Conservation (phyloP, 225 moss, liverwort and hornwort species). For the Climacium dendroides region DNA sequence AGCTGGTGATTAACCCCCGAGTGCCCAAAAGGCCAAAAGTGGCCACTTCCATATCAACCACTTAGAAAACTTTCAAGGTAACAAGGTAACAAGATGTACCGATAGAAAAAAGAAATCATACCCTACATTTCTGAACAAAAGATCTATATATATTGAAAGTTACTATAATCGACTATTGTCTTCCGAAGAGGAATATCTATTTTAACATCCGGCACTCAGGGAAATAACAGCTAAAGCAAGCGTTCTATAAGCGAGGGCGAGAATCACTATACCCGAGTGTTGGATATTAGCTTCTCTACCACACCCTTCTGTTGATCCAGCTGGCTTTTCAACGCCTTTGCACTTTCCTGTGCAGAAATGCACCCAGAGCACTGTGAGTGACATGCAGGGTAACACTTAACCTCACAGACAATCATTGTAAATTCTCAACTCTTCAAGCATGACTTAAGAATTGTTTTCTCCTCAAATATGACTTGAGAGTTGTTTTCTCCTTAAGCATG, state of each 20-base stretch:
- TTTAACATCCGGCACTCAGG: neutral
- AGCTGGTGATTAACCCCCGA: neutral
- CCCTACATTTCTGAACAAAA: neutral
- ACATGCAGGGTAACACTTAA: neutral
- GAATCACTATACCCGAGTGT: slow-evolving; percentile 61
- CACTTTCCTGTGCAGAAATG: slow-evolving; percentile 58
- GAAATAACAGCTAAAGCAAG: neutral
- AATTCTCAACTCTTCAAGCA: neutral
- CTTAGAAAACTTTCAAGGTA: neutral
- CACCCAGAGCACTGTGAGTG: neutral
- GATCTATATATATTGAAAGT: neutral
- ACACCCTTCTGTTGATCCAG: slow-evolving; percentile 87
- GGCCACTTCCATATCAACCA: neutral
- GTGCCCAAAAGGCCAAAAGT: neutral
- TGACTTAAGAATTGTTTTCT: neutral
- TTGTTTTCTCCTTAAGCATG: neutral
- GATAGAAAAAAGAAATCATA: neutral
- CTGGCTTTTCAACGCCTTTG: slow-evolving; percentile 74
- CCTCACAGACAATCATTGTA: neutral
- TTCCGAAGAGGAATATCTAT: neutral
- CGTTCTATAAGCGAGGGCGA: neutral
- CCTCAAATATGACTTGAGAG: neutral
- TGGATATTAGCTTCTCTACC: slow-evolving; percentile 87
- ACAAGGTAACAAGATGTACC: neutral
- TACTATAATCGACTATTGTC: neutral